Percentiles rank a stretch among this genome's conserved stretches.
phyloP scores from a whole-genome alignment of 805 yeast genomes.

The Cyberlindnera nakhonratchasimensis region DNA sequence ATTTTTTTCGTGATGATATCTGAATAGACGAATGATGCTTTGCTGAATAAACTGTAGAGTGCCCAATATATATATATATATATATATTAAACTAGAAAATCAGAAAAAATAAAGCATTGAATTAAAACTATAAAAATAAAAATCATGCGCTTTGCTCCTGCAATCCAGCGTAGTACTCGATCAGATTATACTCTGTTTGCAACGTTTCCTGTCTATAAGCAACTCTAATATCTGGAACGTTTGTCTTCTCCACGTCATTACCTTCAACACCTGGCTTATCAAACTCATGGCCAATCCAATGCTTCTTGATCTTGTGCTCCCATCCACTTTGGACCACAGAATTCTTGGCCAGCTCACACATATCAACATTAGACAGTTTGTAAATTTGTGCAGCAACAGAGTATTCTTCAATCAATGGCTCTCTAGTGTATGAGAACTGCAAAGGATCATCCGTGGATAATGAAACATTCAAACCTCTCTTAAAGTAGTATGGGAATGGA shows the following conservation, averaged over 20 bases:
- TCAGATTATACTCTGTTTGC: conserved; percentile 64
- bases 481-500: conserved; percentile 89
- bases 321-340: conserved; percentile 94
- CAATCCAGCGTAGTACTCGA: conserved; percentile 49
- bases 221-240: conserved; percentile 87
- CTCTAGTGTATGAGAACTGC: conserved; percentile 95
- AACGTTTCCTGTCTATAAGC: conserved; percentile 82
- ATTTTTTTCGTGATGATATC: neutral
- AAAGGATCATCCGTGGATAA: conserved; percentile 96
- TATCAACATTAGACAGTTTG: conserved; percentile 89
- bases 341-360: conserved; percentile 94
- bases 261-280: conserved; percentile 64
- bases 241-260: conserved; percentile 88
- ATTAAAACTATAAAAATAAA: too few species aligned
- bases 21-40: neutral
- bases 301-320: conserved; percentile 80
- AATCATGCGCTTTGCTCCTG: too few species aligned
- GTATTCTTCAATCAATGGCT: conserved; percentile 95
- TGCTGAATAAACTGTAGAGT: too few species aligned
- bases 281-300: conserved; percentile 83
- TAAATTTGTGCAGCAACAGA: conserved; percentile 98
- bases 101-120: too few species aligned
- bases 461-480: conserved; percentile 90
- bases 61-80: too few species aligned
- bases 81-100: too few species aligned